A percentile compares a stretch with the other conserved stretches of the same genome.
Evolutionary conservation across 352 stramenopile genomes (phyloP).

Genomic region (Phytopythium vexans): DNA sequence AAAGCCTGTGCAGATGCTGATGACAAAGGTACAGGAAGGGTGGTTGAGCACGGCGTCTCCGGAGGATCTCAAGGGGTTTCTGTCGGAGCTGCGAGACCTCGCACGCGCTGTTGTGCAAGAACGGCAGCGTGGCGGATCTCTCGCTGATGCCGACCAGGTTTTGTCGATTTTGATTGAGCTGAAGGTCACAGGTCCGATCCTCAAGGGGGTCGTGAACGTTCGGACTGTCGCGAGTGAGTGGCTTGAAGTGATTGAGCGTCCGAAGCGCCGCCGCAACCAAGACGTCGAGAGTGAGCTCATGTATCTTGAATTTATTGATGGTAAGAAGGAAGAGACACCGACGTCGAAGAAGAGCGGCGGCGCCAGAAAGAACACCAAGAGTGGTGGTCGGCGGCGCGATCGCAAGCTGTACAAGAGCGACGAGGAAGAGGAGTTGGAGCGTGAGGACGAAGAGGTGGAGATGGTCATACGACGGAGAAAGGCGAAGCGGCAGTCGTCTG

Average conservation of each 20-base stretch:
- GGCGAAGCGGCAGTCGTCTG: conserved; percentile 22
- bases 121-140: conserved; percentile 76
- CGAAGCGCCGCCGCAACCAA: conserved; percentile 81
- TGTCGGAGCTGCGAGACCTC: conserved; percentile 75
- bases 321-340: conserved; percentile 42
- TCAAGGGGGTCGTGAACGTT: conserved; percentile 75
- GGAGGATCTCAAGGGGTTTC: conserved; percentile 80
- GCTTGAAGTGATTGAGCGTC: conserved; percentile 86
- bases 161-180: conserved; percentile 87
- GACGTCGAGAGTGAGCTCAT: conserved; percentile 81
- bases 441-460: conserved; percentile 32
- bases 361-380: conserved; percentile 40
- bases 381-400: conserved; percentile 26
- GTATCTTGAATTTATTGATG: conserved; percentile 85
- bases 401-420: conserved; percentile 45
- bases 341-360: conserved; percentile 27
- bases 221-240: conserved; percentile 72
- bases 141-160: conserved; percentile 82
- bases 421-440: conserved; percentile 40
- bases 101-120: conserved; percentile 81
- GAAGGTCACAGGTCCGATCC: conserved; percentile 78
- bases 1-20: conserved; percentile 82
- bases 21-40: conserved; percentile 87
- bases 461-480: conserved; percentile 36
- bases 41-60: conserved; percentile 65